A percentile compares a stretch with the other conserved stretches of the same genome.
Conservation (phyloP, 1,284 basidiomycete species). For the Volvariella surrecta region DNA sequence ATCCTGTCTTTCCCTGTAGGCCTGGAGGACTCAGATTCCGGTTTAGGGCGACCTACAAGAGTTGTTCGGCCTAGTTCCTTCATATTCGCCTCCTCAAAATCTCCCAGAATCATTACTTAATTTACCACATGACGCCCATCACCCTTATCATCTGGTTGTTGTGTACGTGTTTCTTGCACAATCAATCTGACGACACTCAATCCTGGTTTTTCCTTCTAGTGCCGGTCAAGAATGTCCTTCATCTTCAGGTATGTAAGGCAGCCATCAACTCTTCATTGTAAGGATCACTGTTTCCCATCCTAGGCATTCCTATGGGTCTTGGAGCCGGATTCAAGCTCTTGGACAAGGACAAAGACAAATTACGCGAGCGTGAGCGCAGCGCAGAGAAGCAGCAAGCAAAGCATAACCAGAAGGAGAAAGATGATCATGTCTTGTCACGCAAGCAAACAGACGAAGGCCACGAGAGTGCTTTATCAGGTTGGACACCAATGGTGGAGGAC, state of each 20-base stretch:
- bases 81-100: constrained; percentile 29
- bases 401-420: constrained; percentile 6
- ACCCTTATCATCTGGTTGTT: constrained; percentile 77
- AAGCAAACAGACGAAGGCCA: constrained; percentile 13
- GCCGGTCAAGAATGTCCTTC: constrained; percentile 82
- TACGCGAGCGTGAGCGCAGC: constrained; percentile 1
- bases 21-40: not conserved
- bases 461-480: constrained; percentile 37
- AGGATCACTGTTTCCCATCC: constrained; percentile 4
- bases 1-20: not conserved
- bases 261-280: not conserved
- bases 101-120: constrained; percentile 32
- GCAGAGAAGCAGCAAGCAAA: constrained; percentile 4
- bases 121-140: constrained; percentile 41
- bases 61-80: constrained; percentile 58
- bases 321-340: constrained; percentile 66
- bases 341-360: constrained; percentile 28
- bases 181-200: constrained; percentile 8
- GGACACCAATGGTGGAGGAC: constrained; percentile 68
- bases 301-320: constrained; percentile 68
- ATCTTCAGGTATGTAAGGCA: constrained; percentile 39
- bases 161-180: constrained; percentile 39
- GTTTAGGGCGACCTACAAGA: constrained; percentile 67
- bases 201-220: constrained; percentile 23
- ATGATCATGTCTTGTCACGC: not conserved